Conservation (phyloP, 768 basidiomycete species). For the Mycena sanguinolenta region DNA sequence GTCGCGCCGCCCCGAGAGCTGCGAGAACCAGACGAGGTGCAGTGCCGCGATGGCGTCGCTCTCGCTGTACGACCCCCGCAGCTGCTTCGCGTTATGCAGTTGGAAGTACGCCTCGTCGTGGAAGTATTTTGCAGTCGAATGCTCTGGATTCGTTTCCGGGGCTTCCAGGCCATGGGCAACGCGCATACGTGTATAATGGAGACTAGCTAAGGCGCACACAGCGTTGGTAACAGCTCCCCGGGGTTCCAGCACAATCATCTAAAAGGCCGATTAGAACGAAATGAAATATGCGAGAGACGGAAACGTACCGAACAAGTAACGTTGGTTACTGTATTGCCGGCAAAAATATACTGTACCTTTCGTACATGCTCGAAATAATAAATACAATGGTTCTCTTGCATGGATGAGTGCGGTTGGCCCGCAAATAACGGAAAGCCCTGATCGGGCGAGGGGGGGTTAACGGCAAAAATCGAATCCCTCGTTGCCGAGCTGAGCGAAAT, state of each 20-base stretch:
- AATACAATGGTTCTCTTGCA: constrained; percentile 71
- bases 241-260: constrained; percentile 75
- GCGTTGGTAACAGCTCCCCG: constrained; percentile 80
- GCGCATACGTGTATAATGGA: constrained; percentile 75
- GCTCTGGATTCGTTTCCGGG: constrained; percentile 65
- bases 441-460: constrained; percentile 45
- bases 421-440: constrained; percentile 43
- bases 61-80: constrained; percentile 69
- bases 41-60: constrained; percentile 83
- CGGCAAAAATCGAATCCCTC: constrained; percentile 50
- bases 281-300: background rate
- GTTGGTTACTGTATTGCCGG: constrained; percentile 71
- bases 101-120: constrained; percentile 78
- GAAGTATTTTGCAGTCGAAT: constrained; percentile 72
- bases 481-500: constrained; percentile 51
- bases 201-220: constrained; percentile 80
- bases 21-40: constrained; percentile 81
- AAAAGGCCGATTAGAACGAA: constrained; percentile 28
- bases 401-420: constrained; percentile 55
- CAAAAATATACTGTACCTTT: constrained; percentile 75
- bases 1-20: constrained; percentile 76
- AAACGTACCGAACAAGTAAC: constrained; percentile 74
- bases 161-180: constrained; percentile 73
- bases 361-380: constrained; percentile 85
- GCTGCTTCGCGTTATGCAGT: constrained; percentile 67